Conservation (phyloP, 2,329 filamentous ascomycete species). For the Aspergillus sp. region DNA sequence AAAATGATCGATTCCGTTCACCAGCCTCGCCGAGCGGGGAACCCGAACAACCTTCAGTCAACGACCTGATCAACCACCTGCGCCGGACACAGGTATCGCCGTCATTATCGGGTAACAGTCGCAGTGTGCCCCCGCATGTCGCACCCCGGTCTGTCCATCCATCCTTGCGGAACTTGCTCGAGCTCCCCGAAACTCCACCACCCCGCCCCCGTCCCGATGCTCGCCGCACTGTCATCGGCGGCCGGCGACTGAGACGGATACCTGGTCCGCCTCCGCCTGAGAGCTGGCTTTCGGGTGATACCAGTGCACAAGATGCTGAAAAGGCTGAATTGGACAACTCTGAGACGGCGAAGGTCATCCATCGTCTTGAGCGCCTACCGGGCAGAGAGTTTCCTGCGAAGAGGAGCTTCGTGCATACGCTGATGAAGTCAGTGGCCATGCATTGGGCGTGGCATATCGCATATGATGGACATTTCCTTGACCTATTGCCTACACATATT, state of each 20-base stretch:
- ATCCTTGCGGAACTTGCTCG: slow-evolving; percentile 44
- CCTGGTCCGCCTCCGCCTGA: slow-evolving; percentile 48
- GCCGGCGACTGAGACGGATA: slow-evolving; percentile 35
- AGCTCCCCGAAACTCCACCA: slow-evolving; percentile 44
- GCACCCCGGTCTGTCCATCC: slow-evolving; percentile 45
- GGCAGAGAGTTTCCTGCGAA: slow-evolving; percentile 37
- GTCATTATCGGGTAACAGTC: slow-evolving; percentile 18
- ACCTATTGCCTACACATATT: slow-evolving; percentile 51
- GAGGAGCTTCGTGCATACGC: slow-evolving; percentile 50
- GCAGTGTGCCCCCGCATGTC: slow-evolving; percentile 19
- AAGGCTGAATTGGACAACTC: slow-evolving; percentile 15
- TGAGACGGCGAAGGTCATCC: slow-evolving; percentile 23
- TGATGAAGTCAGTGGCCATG: slow-evolving; percentile 54
- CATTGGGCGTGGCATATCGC: slow-evolving; percentile 59
- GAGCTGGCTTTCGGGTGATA: slow-evolving; percentile 43
- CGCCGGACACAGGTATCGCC: slow-evolving; percentile 41
- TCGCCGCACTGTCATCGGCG: slow-evolving; percentile 33
- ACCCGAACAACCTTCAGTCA: slow-evolving; percentile 38
- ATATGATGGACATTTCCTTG: slow-evolving; percentile 57
- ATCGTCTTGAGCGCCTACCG: slow-evolving; percentile 42
- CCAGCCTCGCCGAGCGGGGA: slow-evolving; percentile 24
- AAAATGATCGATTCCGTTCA: slow-evolving; percentile 27
- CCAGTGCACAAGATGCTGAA: neutral
- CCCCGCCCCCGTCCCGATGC: slow-evolving; percentile 41
- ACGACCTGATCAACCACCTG: slow-evolving; percentile 49